Evolutionary conservation across 2,329 filamentous ascomycete species (phyloP).

Genomic region (Colletotrichum tanaceti): DNA sequence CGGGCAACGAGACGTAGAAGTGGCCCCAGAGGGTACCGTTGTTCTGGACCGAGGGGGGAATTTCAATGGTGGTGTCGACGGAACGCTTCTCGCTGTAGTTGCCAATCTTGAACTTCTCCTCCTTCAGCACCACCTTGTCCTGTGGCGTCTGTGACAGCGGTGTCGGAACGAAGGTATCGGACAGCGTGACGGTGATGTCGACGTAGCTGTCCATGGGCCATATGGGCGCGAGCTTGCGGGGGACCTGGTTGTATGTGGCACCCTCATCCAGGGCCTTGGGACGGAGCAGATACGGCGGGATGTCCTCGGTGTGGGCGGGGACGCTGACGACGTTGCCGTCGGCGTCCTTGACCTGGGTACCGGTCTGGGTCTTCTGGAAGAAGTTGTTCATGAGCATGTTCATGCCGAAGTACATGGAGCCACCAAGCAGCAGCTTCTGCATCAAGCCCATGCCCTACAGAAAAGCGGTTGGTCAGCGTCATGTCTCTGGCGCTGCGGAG

Average conservation of each 20-base stretch:
- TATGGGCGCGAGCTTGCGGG: slow-evolving; percentile 82
- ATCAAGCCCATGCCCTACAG: slow-evolving; percentile 53
- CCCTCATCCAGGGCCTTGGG: slow-evolving; percentile 70
- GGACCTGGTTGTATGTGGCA: slow-evolving; percentile 72
- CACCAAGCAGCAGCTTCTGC: slow-evolving; percentile 62
- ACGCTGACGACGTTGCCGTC: slow-evolving; percentile 65
- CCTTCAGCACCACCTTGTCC: slow-evolving; percentile 79
- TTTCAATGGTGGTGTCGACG: slow-evolving; percentile 79
- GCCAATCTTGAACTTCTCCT: slow-evolving; percentile 82
- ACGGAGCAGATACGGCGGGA: slow-evolving; percentile 74
- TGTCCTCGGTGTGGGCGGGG: slow-evolving; percentile 64
- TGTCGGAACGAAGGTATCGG: slow-evolving; percentile 76
- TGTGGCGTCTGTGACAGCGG: slow-evolving; percentile 73
- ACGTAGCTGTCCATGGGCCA: slow-evolving; percentile 84
- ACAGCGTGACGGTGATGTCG: slow-evolving; percentile 88
- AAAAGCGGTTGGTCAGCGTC: slow-evolving; percentile 12
- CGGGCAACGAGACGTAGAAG: slow-evolving; percentile 86
- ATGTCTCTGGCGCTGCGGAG: slow-evolving; percentile 11
- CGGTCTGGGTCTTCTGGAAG: slow-evolving; percentile 59
- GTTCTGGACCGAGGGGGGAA: slow-evolving; percentile 84
- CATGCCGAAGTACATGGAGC: slow-evolving; percentile 68
- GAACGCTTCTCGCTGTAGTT: slow-evolving; percentile 83
- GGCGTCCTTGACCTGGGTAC: slow-evolving; percentile 62
- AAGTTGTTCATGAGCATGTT: slow-evolving; percentile 69
- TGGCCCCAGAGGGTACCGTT: slow-evolving; percentile 97